Percentiles rank a stretch among this genome's conserved stretches.
phyloP scores from a whole-genome alignment of 2,329 filamentous ascomycete species.

The Exophiala aquamarina region DNA sequence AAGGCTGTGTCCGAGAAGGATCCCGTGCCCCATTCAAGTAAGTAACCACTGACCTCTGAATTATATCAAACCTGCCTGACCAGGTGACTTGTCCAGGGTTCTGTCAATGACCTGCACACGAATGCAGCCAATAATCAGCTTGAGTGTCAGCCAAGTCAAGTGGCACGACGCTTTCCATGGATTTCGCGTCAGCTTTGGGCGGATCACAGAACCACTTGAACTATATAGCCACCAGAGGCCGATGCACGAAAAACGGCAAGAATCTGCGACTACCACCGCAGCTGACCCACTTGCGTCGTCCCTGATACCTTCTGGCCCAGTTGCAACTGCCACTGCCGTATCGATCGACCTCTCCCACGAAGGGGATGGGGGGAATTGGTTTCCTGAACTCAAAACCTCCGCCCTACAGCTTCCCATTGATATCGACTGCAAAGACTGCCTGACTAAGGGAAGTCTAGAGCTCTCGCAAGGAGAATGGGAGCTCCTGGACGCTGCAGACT shows the following conservation, averaged over 20 bases:
- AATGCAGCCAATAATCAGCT: not conserved
- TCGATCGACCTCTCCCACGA: conserved; percentile 3
- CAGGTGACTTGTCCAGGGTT: not conserved
- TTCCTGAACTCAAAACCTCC: not conserved
- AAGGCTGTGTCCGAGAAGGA: not conserved
- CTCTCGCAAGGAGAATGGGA: conserved; percentile 8
- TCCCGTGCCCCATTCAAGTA: not conserved
- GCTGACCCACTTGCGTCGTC: not conserved
- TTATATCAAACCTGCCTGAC: not conserved
- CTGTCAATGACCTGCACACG: not conserved
- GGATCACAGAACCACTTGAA: not conserved
- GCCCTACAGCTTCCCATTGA: not conserved
- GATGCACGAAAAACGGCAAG: not conserved
- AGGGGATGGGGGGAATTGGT: not conserved
- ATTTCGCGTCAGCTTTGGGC: conserved; percentile 1
- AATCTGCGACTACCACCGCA: not conserved
- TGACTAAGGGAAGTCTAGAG: not conserved
- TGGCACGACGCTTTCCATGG: conserved; percentile 4
- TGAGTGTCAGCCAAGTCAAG: not conserved
- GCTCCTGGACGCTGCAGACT: not conserved
- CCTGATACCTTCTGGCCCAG: conserved; percentile 4
- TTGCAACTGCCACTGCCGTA: not conserved
- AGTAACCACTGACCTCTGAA: not conserved
- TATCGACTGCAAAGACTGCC: conserved; percentile 6
- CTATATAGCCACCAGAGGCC: not conserved